Base-by-base conservation (phyloP, 768 basidiomycete genomes). In the Phaeotremella fagi region DNA sequence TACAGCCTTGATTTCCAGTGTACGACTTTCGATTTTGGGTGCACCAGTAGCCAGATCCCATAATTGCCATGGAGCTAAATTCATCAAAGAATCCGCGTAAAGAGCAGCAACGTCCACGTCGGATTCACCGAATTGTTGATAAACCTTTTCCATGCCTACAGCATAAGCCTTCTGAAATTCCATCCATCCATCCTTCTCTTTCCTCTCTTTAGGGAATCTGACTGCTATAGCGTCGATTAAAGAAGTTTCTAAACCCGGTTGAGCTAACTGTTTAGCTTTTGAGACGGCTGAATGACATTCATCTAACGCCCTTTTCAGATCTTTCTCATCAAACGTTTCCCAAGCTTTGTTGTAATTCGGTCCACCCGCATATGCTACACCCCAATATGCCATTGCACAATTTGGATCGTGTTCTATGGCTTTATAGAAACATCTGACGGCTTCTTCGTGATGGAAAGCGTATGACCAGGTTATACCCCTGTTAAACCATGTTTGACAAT, bases 301-400 rank as follows among this genome's bases (percentile, higher is more conserved):
- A 22, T 18, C 20, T 15, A 57, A 28, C 3, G 42, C 42, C 14
- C 18, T 7, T 41, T 50, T 52, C 37, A 54, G 55, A 11, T 61
- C 60, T 3, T 35, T 52, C 38, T 36, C 45, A 14, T 44, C 53
- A 22, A 60, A 62, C 0, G 59, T 36, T 26, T 61, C 61, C 66
- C 66, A 71, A 1, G 54, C 28, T 46, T 66, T 63, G 54, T 68
- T 68, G 58, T 71, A 71, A 38, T 71, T 68, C 3, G 66, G 60
- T 28, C 66, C 66, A 2, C 58, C 47, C 15, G 69, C 49, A 37
- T 66, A 68, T 3, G 64, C 64, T 24, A 65, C 24, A 3, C 61
- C 69, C 69, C 69, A 71, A 33, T 60, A 58, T n/a, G 57, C 64
- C 49, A 66, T 61, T 6, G 50, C 53, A 26, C 60, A 61, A 1